phyloP scores from a whole-genome alignment of 2,329 filamentous ascomycete genomes.

The Aspergillus piperis region DNA sequence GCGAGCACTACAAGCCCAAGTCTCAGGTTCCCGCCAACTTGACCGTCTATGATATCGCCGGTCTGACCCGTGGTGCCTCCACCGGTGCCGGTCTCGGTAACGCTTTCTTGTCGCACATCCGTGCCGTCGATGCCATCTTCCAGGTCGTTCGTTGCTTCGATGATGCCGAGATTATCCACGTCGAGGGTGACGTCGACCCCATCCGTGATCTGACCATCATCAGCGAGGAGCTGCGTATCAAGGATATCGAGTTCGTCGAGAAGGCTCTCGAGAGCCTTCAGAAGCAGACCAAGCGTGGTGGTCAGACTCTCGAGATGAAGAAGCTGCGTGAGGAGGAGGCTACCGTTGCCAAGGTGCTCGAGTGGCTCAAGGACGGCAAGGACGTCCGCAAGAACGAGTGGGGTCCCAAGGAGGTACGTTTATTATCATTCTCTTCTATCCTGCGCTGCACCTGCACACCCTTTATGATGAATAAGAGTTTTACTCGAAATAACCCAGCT shows the following conservation, averaged over 20 bases:
- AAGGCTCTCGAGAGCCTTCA: conserved; percentile 88
- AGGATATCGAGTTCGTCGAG: conserved; percentile 98
- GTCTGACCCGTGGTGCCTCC: conserved; percentile 91
- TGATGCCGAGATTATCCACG: conserved; percentile 98
- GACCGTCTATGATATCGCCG: conserved; percentile 98
- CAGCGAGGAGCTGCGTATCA: conserved; percentile 91
- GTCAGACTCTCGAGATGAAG: conserved; percentile 96
- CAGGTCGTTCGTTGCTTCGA: conserved; percentile 97
- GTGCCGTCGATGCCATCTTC: conserved; percentile 97
- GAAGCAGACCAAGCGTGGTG: conserved; percentile 93
- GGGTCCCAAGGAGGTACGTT: conserved; percentile 85
- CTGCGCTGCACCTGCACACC: conserved; percentile 18
- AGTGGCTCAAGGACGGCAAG: conserved; percentile 82
- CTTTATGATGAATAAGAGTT: conserved; percentile 98
- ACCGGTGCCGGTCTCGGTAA: conserved; percentile 98
- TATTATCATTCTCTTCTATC: conserved; percentile 23
- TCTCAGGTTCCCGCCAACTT: conserved; percentile 94
- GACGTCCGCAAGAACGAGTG: conserved; percentile 90
- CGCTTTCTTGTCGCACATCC: conserved; percentile 96
- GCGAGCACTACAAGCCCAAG: conserved; percentile 96
- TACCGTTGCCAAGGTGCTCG: conserved; percentile 85
- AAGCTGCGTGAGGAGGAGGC: conserved; percentile 94
- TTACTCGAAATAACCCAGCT: conserved; percentile 98
- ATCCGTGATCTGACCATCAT: conserved; percentile 94
- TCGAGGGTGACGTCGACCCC: conserved; percentile 97